These are phyloP conservation scores for Talaromyces proteolyticus DNA, from an alignment of 495 filamentous ascomycete genomes.

Conservation along the genomic window DNA sequence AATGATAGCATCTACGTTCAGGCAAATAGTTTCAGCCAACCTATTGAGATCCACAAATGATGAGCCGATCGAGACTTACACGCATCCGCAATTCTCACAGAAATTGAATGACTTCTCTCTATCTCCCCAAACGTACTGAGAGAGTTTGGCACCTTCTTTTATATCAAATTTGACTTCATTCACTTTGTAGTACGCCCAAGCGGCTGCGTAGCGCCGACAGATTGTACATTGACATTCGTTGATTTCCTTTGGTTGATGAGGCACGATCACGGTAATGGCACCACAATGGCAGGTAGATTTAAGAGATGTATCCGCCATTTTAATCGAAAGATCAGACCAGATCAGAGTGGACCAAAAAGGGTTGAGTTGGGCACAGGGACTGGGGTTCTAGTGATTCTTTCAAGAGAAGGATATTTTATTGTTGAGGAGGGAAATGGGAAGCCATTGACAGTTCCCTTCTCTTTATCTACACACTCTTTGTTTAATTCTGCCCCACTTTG, in stretches of 20 bases:
- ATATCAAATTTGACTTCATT: constrained; percentile 19
- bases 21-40: constrained; percentile 1
- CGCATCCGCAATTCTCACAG: constrained; percentile 14
- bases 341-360: too few species aligned
- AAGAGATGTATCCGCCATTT: constrained; percentile 3
- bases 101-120: constrained; percentile 10
- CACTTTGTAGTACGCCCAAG: constrained; percentile 26
- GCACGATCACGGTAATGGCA: constrained; percentile 21
- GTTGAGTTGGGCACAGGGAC: too few species aligned
- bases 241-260: constrained; percentile 18
- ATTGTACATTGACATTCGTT: constrained; percentile 29
- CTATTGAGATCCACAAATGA: constrained; percentile 3
- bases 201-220: constrained; percentile 23
- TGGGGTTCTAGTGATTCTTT: too few species aligned
- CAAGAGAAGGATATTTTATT: too few species aligned
- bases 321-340: too few species aligned
- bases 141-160: constrained; percentile 9
- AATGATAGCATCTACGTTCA: constrained; percentile 14
- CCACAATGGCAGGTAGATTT: constrained; percentile 27
- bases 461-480: too few species aligned
- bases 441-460: too few species aligned
- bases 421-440: too few species aligned
- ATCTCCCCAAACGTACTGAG: constrained; percentile 12
- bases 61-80: constrained; percentile 13
- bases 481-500: too few species aligned